Conservation (phyloP, 768 basidiomycete genomes). For the Mrakia blollopis region DNA sequence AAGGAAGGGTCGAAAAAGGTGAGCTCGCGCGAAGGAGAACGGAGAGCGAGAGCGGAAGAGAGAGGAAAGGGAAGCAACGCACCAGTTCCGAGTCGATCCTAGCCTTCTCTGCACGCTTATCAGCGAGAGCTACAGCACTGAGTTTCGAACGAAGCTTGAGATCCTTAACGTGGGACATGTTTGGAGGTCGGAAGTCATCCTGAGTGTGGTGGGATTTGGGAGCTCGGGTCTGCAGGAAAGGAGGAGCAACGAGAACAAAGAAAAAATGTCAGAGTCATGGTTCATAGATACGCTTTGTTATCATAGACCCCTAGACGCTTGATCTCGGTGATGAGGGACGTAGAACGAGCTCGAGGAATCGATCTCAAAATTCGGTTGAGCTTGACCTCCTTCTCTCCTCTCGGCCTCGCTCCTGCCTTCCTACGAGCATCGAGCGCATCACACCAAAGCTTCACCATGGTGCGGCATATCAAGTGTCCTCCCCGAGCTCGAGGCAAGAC, state of each 20-base stretch:
- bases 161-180: slow-evolving; percentile 29
- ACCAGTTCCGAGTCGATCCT: slow-evolving; percentile 20
- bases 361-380: neutral
- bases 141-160: slow-evolving; percentile 30
- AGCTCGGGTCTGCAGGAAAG: slow-evolving; percentile 20
- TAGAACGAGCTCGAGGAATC: neutral
- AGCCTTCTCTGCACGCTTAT: slow-evolving; percentile 27
- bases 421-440: neutral
- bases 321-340: neutral
- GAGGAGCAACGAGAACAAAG: neutral
- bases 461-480: neutral
- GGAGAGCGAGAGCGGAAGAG: neutral
- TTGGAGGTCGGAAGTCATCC: slow-evolving; percentile 29
- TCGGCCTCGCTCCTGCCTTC: neutral
- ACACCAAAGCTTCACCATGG: neutral
- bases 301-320: too few species aligned
- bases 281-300: too few species aligned
- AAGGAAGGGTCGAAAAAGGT: neutral
- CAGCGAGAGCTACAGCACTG: slow-evolving; percentile 19
- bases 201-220: slow-evolving; percentile 24
- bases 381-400: neutral
- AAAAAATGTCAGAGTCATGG: too few species aligned
- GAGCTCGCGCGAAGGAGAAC: neutral
- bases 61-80: neutral
- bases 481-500: neutral